A percentile compares a stretch with the other conserved stretches of the same genome.
These are phyloP conservation scores for Starmerella etchellsii DNA, from an alignment of 805 yeast genomes.

Conservation along the genomic window DNA sequence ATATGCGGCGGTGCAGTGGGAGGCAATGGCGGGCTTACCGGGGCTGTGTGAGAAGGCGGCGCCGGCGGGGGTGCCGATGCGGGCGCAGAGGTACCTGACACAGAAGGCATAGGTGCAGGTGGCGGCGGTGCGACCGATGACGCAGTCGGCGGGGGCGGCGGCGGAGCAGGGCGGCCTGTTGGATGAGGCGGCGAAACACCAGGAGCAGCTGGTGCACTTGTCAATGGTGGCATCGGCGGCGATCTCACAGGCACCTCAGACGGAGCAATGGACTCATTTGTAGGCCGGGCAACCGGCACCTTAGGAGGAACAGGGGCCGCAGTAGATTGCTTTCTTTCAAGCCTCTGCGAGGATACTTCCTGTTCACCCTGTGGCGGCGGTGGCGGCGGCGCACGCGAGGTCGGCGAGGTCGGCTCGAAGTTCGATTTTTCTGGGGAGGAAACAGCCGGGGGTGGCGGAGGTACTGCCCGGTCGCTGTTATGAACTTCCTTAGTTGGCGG, in stretches of 20 bases:
- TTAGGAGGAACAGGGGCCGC: constrained; percentile 1
- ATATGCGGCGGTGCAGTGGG: constrained; percentile 7
- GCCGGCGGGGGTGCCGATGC: not conserved
- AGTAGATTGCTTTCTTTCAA: too few relatives aligned
- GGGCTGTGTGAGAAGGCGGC: constrained; percentile 4
- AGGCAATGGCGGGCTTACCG: constrained; percentile 6
- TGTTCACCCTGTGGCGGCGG: constrained; percentile 2
- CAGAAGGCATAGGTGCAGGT: not conserved
- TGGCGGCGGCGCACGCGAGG: constrained; percentile 1
- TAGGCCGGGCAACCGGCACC: constrained; percentile 1
- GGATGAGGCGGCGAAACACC: too few relatives aligned
- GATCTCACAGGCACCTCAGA: too few relatives aligned
- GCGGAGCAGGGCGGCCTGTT: too few relatives aligned
- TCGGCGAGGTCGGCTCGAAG: too few relatives aligned
- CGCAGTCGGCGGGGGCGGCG: too few relatives aligned
- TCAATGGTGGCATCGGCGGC: not conserved
- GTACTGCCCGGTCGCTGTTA: too few relatives aligned
- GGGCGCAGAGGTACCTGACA: not conserved
- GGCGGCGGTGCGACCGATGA: too few relatives aligned
- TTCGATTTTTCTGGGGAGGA: too few relatives aligned
- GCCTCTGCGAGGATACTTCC: too few relatives aligned
- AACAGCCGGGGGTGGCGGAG: too few relatives aligned
- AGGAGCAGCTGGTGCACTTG: not conserved
- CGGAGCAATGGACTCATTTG: constrained; percentile 1
- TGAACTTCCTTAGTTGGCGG: constrained; percentile 2